phyloP scores from a whole-genome alignment of 495 filamentous ascomycete genomes.

The Aspergillus saccharolyticus region DNA sequence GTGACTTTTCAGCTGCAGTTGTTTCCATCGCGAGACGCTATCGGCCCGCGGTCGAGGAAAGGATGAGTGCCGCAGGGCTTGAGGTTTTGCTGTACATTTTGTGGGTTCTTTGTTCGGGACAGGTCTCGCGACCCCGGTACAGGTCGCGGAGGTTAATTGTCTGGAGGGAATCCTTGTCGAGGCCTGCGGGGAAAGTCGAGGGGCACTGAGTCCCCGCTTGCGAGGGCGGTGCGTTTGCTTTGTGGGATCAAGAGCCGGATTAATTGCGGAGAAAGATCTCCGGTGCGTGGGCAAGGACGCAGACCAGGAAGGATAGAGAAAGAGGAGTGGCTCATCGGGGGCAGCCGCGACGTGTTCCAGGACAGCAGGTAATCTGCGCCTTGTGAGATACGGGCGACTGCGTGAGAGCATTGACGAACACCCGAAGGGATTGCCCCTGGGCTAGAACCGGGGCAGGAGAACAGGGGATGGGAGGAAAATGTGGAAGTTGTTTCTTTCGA shows the following conservation, averaged over 20 bases:
- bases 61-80: not conserved
- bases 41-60: not conserved
- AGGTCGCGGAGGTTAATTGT: not conserved
- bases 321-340: slow-evolving; percentile 37
- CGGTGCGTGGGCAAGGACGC: slow-evolving; percentile 24
- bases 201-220: not conserved
- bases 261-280: slow-evolving; percentile 13
- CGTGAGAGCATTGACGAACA: slow-evolving; percentile 33
- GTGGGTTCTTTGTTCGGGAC: not conserved
- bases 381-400: slow-evolving; percentile 39
- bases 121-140: not conserved
- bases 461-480: not conserved
- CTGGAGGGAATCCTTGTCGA: not conserved
- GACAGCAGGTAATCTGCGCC: slow-evolving; percentile 33
- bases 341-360: slow-evolving; percentile 34
- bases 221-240: not conserved
- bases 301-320: slow-evolving; percentile 45
- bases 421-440: not conserved
- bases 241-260: not conserved
- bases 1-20: not conserved
- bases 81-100: not conserved
- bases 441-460: slow-evolving; percentile 3
- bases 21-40: not conserved
- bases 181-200: not conserved
- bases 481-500: not conserved